A percentile compares a stretch with the other conserved stretches of the same genome.
Evolutionary conservation across 495 filamentous ascomycete genomes (phyloP).

Genomic region (Neurospora pannonica): DNA sequence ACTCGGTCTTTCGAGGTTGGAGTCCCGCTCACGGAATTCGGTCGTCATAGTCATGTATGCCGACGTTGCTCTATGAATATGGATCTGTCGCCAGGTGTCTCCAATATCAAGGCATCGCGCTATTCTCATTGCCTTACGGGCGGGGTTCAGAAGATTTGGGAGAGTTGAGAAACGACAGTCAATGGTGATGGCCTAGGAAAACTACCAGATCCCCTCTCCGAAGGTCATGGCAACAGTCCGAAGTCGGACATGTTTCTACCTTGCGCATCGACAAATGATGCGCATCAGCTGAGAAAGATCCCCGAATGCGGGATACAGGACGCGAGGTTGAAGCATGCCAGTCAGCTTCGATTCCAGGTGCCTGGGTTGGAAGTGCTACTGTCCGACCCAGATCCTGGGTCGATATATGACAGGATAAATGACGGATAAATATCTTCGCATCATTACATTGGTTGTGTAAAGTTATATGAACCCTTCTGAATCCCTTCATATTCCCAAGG

Average conservation of each 20-base stretch:
- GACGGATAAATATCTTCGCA: background rate
- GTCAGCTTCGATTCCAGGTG: background rate
- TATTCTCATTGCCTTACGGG: background rate
- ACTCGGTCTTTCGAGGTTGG: background rate
- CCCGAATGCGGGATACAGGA: background rate
- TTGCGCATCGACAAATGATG: background rate
- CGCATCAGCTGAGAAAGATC: background rate
- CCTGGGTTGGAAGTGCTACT: background rate
- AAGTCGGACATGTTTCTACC: background rate
- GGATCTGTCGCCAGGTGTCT: background rate
- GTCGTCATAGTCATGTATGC: background rate
- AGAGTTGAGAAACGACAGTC: background rate
- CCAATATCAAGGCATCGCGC: background rate
- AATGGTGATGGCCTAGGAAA: background rate
- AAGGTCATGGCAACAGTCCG: background rate
- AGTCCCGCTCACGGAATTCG: background rate
- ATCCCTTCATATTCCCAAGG: background rate
- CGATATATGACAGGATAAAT: background rate
- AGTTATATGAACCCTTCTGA: background rate
- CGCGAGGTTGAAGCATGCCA: background rate
- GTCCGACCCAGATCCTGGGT: background rate
- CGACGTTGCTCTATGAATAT: background rate
- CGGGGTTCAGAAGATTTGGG: background rate
- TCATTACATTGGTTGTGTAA: background rate
- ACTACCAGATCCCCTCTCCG: background rate